Conservation (phyloP, 2,329 filamentous ascomycete species). For the Zasmidium citrigriseum region DNA sequence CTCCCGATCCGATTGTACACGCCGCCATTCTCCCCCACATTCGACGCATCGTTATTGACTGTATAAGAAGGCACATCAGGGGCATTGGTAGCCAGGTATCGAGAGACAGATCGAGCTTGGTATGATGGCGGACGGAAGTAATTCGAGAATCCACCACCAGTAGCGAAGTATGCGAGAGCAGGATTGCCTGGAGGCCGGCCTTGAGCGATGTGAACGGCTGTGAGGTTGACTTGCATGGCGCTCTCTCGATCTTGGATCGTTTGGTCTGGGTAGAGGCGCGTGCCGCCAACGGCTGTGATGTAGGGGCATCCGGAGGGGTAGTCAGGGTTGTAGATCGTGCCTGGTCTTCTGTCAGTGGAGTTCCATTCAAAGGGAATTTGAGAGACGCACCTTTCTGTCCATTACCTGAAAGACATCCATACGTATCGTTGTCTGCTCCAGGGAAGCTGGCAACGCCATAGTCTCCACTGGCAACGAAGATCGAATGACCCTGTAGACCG, state of each 20-base stretch:
- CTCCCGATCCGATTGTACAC: slow-evolving; percentile 28
- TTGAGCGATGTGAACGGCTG: neutral
- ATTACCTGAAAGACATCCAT: slow-evolving; percentile 24
- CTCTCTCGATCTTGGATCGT: neutral
- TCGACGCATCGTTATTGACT: neutral
- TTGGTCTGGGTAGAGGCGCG: slow-evolving; percentile 13
- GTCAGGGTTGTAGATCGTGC: slow-evolving; percentile 23
- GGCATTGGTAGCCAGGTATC: slow-evolving; percentile 35
- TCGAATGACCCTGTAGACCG: slow-evolving; percentile 46
- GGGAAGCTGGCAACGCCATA: slow-evolving; percentile 33
- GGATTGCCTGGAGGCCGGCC: neutral
- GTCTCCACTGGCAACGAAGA: slow-evolving; percentile 5
- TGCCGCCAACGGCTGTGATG: slow-evolving; percentile 43
- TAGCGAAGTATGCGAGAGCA: slow-evolving; percentile 12
- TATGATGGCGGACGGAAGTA: slow-evolving; percentile 40
- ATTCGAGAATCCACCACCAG: slow-evolving; percentile 31
- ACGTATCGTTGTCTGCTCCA: slow-evolving; percentile 26
- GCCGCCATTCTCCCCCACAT: slow-evolving; percentile 12
- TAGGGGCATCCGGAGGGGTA: slow-evolving; percentile 25
- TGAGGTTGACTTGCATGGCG: neutral
- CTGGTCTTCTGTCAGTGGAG: neutral
- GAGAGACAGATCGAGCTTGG: slow-evolving; percentile 41
- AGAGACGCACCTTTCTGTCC: slow-evolving; percentile 15
- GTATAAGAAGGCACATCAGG: neutral
- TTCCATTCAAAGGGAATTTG: neutral